These are phyloP conservation scores for Cinnamomum chago DNA, from an alignment of 164 flowering plant genomes.

Conservation along the genomic window DNA sequence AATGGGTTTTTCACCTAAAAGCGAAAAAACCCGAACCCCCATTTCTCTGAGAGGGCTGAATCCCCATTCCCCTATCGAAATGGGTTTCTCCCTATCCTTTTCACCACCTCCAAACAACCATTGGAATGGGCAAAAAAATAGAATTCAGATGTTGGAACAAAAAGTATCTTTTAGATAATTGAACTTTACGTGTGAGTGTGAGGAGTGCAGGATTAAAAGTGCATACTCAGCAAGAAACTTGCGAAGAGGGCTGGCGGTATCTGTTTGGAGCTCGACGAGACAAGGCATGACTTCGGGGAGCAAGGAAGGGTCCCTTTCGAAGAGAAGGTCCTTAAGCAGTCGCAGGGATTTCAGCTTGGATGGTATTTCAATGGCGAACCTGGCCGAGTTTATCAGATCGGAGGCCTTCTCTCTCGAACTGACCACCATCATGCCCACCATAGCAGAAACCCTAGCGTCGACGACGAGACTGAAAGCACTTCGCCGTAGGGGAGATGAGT, in stretches of 20 bases:
- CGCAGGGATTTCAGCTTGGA: constrained; percentile 58
- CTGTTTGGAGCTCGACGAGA: constrained; percentile 55
- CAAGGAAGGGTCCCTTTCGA: constrained; percentile 30
- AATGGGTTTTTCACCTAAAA: too few species aligned
- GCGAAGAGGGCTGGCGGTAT: constrained; percentile 67
- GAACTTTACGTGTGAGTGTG: neutral
- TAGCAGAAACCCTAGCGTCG: constrained; percentile 4
- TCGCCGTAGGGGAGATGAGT: too few species aligned
- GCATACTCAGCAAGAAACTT: constrained; percentile 55
- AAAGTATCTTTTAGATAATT: too few species aligned
- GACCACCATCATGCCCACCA: constrained; percentile 53
- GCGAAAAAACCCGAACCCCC: too few species aligned
- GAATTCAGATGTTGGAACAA: neutral
- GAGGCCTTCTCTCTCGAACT: constrained; percentile 43
- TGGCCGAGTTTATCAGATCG: constrained; percentile 40
- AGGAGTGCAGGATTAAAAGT: neutral
- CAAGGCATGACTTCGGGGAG: constrained; percentile 50
- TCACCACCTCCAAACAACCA: neutral
- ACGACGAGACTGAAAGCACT: too few species aligned
- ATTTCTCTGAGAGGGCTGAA: too few species aligned
- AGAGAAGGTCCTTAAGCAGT: constrained; percentile 38
- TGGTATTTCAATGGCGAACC: constrained; percentile 38
- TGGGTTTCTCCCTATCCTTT: too few species aligned
- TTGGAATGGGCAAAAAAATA: neutral
- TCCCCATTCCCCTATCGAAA: too few species aligned